A percentile compares a stretch with the other conserved stretches of the same genome.
Evolutionary conservation across 495 filamentous ascomycete genomes (phyloP).

Genomic region (Aspergillus hancockii): DNA sequence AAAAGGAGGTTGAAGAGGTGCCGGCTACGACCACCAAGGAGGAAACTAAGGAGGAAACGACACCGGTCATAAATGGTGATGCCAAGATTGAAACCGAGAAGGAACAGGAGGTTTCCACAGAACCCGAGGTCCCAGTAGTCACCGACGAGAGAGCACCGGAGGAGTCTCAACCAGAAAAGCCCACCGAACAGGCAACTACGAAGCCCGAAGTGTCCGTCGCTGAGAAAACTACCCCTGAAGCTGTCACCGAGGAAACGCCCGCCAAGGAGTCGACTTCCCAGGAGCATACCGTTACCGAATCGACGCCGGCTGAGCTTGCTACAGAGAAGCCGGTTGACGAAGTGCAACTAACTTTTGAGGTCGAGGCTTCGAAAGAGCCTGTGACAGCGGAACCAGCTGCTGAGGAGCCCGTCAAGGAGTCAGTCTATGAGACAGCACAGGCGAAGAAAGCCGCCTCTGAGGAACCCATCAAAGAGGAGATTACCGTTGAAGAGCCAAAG

Average conservation of each 20-base stretch:
- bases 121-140: not conserved
- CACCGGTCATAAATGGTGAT: not conserved
- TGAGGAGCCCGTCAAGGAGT: slow-evolving; percentile 8
- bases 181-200: slow-evolving; percentile 3
- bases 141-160: slow-evolving; percentile 3
- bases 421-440: not conserved
- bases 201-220: slow-evolving; percentile 8
- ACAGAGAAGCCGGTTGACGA: not conserved
- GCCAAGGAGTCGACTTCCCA: slow-evolving; percentile 6
- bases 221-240: slow-evolving; percentile 8
- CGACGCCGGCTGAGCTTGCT: not conserved
- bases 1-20: slow-evolving; percentile 10
- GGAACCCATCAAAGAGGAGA: slow-evolving; percentile 14
- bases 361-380: slow-evolving; percentile 1
- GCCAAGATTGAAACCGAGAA: not conserved
- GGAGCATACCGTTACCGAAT: not conserved
- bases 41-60: slow-evolving; percentile 8
- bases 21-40: slow-evolving; percentile 10
- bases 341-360: not conserved
- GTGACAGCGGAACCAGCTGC: not conserved
- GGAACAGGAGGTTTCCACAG: not conserved
- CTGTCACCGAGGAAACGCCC: slow-evolving; percentile 8
- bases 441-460: slow-evolving; percentile 5
- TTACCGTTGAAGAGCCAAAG: slow-evolving; percentile 8
- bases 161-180: slow-evolving; percentile 18